A percentile compares a stretch with the other conserved stretches of the same genome.
Conservation (phyloP, 1,284 basidiomycete genomes). For the Phellopilus nigrolimitatus region DNA sequence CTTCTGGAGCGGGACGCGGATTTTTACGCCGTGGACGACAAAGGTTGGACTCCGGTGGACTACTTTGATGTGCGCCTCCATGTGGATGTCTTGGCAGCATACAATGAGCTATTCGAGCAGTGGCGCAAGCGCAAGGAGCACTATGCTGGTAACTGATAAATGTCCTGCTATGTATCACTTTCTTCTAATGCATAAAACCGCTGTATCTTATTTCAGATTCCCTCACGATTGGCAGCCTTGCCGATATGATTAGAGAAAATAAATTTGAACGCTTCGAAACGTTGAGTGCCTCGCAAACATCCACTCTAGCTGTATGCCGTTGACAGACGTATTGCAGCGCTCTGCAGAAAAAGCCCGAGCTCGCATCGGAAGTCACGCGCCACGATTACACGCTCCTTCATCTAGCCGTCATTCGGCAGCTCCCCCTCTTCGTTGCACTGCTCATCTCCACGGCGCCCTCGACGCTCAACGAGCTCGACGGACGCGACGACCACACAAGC, state of each 20-base stretch:
- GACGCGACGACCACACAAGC: neutral
- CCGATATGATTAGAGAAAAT: neutral
- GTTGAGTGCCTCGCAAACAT: neutral
- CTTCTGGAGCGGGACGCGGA: constrained; percentile 6
- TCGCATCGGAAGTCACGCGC: neutral
- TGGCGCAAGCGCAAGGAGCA: neutral
- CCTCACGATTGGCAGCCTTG: neutral
- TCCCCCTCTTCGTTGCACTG: neutral
- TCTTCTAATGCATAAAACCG: neutral
- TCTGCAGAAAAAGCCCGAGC: neutral
- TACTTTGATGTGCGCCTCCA: constrained; percentile 9
- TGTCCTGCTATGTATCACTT: neutral
- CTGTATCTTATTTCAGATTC: neutral
- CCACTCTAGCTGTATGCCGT: neutral
- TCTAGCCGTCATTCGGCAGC: constrained; percentile 9
- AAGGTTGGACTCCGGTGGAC: neutral
- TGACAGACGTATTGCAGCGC: neutral
- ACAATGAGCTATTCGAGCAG: neutral
- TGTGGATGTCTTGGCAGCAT: neutral
- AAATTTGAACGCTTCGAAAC: neutral
- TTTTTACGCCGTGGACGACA: neutral
- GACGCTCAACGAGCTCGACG: neutral
- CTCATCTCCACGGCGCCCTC: constrained; percentile 1
- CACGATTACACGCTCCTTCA: constrained; percentile 8
- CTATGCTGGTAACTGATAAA: neutral